These are phyloP conservation scores for Porogramme epimiltina DNA, from an alignment of 1,284 basidiomycete genomes.

Conservation along the genomic window DNA sequence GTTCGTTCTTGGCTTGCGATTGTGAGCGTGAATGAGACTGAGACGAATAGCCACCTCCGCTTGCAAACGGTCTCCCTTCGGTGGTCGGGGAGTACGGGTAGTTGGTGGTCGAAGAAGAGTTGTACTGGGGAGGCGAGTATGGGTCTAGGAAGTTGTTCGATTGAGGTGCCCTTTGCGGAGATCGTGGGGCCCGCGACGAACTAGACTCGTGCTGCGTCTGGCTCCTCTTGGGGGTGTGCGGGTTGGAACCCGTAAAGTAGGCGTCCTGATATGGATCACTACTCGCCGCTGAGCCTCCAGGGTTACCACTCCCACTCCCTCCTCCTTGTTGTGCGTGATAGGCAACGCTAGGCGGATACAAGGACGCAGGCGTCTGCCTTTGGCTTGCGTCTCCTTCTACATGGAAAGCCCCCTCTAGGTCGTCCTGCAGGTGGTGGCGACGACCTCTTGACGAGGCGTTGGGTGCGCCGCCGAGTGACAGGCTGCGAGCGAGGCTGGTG, in stretches of 20 bases:
- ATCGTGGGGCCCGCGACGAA: conserved; percentile 52
- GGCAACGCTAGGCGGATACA: conserved; percentile 60
- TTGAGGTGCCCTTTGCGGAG: conserved; percentile 55
- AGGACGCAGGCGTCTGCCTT: conserved; percentile 43
- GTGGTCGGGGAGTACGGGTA: conserved; percentile 53
- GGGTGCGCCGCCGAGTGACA: conserved; percentile 53
- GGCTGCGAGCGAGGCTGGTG: conserved; percentile 58
- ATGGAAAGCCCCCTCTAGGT: conserved; percentile 69
- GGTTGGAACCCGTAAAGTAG: conserved; percentile 57
- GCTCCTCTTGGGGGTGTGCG: conserved; percentile 55
- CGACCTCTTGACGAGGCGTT: conserved; percentile 37
- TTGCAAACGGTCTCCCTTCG: conserved; percentile 43
- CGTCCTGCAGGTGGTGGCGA: conserved; percentile 54
- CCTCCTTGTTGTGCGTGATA: conserved; percentile 47
- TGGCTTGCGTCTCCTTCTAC: conserved; percentile 45
- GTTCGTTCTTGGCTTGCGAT: conserved; percentile 60
- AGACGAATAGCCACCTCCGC: conserved; percentile 35
- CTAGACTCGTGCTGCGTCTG: conserved; percentile 54
- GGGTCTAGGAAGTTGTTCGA: conserved; percentile 57
- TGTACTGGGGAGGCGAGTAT: conserved; percentile 64
- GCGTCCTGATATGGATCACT: conserved; percentile 61
- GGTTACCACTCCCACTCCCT: conserved; percentile 14
- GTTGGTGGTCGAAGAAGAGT: conserved; percentile 52
- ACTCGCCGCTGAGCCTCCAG: conserved; percentile 36
- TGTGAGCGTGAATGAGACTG: conserved; percentile 61